phyloP scores from a whole-genome alignment of 495 filamentous ascomycete species.

The Lepidopterella palustris region DNA sequence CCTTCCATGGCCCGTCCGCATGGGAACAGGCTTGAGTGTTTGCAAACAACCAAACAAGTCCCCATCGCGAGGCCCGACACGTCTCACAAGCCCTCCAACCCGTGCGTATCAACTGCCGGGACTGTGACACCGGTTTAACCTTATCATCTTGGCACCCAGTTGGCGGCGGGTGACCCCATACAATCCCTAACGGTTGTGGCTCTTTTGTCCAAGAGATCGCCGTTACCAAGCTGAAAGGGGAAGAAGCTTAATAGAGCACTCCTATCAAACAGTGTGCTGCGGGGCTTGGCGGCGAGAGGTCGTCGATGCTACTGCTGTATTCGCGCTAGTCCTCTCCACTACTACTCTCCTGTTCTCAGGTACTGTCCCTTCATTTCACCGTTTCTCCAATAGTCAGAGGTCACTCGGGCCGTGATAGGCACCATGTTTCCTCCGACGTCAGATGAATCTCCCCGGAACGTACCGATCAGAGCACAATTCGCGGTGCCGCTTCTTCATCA shows the following conservation, averaged over 20 bases:
- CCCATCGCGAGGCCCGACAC: not conserved
- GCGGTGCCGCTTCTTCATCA: not conserved
- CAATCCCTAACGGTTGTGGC: slow-evolving; percentile 5
- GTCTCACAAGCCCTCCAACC: not conserved
- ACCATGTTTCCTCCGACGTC: not conserved
- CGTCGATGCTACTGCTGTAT: not conserved
- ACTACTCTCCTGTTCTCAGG: not conserved
- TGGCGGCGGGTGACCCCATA: slow-evolving; percentile 4
- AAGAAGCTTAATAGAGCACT: not conserved
- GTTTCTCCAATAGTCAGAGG: not conserved
- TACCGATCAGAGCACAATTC: not conserved
- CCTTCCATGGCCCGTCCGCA: not conserved
- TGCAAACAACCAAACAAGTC: not conserved
- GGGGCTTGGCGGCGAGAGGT: not conserved
- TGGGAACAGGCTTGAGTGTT: not conserved
- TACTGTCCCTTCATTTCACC: not conserved
- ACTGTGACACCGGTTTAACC: not conserved
- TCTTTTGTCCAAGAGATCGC: slow-evolving; percentile 8
- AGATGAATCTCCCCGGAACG: not conserved
- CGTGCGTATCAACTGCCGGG: not conserved
- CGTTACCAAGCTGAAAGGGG: slow-evolving; percentile 18
- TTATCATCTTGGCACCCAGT: slow-evolving; percentile 6
- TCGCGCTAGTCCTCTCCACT: not conserved
- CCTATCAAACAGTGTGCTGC: not conserved
- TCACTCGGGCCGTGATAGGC: not conserved